Percentiles rank a stretch among this genome's conserved stretches.
Evolutionary conservation across 1,284 basidiomycete species (phyloP).

Genomic region (Naganishia cerealis): DNA sequence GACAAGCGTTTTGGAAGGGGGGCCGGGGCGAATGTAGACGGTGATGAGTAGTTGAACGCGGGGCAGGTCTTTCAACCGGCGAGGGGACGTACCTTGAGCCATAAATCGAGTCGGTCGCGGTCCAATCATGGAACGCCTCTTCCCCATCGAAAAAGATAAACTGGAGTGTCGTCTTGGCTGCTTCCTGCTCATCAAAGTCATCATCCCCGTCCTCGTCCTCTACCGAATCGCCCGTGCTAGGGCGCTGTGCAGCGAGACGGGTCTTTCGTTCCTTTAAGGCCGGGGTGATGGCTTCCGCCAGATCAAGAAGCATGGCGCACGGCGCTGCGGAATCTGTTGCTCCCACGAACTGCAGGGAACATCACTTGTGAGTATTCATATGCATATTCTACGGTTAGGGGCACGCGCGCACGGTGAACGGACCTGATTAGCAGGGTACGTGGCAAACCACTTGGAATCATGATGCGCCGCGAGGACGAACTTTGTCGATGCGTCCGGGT

Average conservation of each 20-base stretch:
- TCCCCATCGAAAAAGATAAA: conserved; percentile 98
- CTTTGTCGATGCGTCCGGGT: conserved; percentile 74
- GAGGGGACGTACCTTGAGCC: conserved; percentile 69
- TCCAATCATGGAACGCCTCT: conserved; percentile 92
- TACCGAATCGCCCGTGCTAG: not conserved
- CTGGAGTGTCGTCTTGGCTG: conserved; percentile 80
- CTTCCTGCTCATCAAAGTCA: conserved; percentile 67
- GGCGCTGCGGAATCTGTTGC: conserved; percentile 97
- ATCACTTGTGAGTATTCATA: not conserved
- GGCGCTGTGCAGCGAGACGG: conserved; percentile 57
- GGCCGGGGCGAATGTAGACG: not conserved
- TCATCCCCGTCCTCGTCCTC: conserved; percentile 38
- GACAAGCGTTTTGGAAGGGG: not conserved
- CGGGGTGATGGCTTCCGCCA: conserved; percentile 75
- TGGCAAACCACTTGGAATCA: conserved; percentile 86
- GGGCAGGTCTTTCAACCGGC: too few relatives aligned
- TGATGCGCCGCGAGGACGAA: conserved; percentile 91
- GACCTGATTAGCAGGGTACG: conserved; percentile 71
- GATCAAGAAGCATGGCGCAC: conserved; percentile 87
- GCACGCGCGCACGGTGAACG: conserved; percentile 36
- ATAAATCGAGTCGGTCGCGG: conserved; percentile 84
- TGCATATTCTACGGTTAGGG: too few relatives aligned
- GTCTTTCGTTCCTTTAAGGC: conserved; percentile 66
- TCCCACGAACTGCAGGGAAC: conserved; percentile 74
- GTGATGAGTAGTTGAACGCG: not conserved